These are phyloP conservation scores for Blepharisma japonicum DNA, from an alignment of 73 alveolate species.

Conservation along the genomic window DNA sequence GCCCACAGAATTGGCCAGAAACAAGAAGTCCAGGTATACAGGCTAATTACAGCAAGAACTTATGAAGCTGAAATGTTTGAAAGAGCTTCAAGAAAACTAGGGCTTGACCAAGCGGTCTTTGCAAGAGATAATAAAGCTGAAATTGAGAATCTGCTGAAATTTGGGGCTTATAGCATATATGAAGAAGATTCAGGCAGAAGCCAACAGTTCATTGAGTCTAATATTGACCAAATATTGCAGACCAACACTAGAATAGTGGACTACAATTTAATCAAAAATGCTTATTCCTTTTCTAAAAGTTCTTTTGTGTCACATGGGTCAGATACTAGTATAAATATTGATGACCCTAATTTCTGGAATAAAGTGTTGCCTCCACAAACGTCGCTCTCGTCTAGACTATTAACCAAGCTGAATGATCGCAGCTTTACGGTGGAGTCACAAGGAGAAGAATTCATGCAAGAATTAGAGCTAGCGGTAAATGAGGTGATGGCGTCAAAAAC, in stretches of 20 bases:
- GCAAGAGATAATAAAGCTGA: constrained; percentile 66
- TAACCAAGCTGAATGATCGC: constrained; percentile 44
- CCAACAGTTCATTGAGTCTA: constrained; percentile 50
- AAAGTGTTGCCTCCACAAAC: constrained; percentile 58
- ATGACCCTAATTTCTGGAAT: constrained; percentile 89
- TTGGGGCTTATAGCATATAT: constrained; percentile 80
- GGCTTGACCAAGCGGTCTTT: constrained; percentile 90
- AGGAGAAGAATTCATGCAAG: constrained; percentile 52
- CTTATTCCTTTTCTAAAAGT: constrained; percentile 62
- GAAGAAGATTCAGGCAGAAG: constrained; percentile 57
- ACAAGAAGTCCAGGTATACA: constrained; percentile 93
- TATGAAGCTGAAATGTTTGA: constrained; percentile 97
- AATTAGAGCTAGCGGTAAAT: constrained; percentile 54
- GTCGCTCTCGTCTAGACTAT: constrained; percentile 45
- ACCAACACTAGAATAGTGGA: constrained; percentile 53
- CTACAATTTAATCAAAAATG: constrained; percentile 58
- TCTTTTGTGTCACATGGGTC: constrained; percentile 71
- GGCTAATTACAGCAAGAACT: constrained; percentile 91
- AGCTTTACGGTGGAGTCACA: constrained; percentile 35
- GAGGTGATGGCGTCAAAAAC: constrained; percentile 48
- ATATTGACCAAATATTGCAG: constrained; percentile 76
- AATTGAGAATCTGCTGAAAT: constrained; percentile 72
- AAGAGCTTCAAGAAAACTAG: constrained; percentile 84
- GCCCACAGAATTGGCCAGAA: constrained; percentile 99
- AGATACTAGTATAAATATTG: constrained; percentile 67